phyloP scores from a whole-genome alignment of 2,329 filamentous ascomycete genomes.

The Xenoacremonium recifei region DNA sequence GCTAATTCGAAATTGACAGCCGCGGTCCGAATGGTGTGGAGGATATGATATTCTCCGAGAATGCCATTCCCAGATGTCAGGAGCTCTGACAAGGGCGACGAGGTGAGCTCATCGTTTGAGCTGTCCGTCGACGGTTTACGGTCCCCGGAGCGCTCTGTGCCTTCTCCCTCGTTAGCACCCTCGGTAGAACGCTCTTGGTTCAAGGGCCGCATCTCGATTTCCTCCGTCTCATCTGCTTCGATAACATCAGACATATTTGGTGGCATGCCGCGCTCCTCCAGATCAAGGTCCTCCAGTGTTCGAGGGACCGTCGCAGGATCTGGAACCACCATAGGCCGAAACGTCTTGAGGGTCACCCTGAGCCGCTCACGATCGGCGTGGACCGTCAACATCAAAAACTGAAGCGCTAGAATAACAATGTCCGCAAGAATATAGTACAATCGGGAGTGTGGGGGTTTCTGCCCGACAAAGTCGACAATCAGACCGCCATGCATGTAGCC shows the following conservation, averaged over 20 bases:
- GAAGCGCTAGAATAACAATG: conserved; percentile 52
- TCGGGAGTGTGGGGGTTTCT: conserved; percentile 59
- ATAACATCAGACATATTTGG: conserved; percentile 37
- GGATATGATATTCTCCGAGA: conserved; percentile 52
- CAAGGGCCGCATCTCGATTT: conserved; percentile 46
- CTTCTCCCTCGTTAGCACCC: conserved; percentile 22
- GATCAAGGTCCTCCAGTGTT: conserved; percentile 51
- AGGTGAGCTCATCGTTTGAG: conserved; percentile 28
- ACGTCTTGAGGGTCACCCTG: conserved; percentile 45
- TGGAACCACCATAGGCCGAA: conserved; percentile 29
- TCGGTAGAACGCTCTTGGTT: too few relatives aligned
- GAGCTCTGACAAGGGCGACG: conserved; percentile 44
- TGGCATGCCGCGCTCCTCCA: conserved; percentile 54
- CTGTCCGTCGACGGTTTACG: conserved; percentile 24
- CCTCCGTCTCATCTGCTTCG: conserved; percentile 36
- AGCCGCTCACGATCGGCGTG: conserved; percentile 60
- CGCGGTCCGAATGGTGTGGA: conserved; percentile 48
- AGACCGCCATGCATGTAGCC: conserved; percentile 68
- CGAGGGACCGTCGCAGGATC: conserved; percentile 25
- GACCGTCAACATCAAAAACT: conserved; percentile 64
- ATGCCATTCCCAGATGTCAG: conserved; percentile 56
- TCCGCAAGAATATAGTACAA: conserved; percentile 57
- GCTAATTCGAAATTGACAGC: conserved; percentile 45
- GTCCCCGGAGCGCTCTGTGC: conserved; percentile 26
- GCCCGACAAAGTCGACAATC: conserved; percentile 66